Evolutionary conservation across 202 grass and related monocot species (phyloP).

Genomic region (Zoysia matrella): DNA sequence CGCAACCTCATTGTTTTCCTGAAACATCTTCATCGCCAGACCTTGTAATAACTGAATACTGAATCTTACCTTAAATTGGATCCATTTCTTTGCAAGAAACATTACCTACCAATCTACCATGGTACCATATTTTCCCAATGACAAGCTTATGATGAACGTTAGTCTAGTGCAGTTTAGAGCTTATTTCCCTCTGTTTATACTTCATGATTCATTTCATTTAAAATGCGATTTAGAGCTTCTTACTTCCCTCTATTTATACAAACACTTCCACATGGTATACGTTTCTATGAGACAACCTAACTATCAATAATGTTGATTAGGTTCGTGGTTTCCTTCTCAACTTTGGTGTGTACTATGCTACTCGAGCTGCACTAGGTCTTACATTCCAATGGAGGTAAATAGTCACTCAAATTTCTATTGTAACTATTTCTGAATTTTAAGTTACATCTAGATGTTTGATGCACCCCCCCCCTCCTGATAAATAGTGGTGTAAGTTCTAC

Average conservation of each 20-base stretch:
- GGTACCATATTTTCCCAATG: neutral
- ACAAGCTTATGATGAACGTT: neutral
- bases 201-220: neutral
- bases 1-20: neutral
- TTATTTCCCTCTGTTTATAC: constrained; percentile 27
- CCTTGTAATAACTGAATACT: constrained; percentile 17
- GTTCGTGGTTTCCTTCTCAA: constrained; percentile 99
- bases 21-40: neutral
- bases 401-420: constrained; percentile 13
- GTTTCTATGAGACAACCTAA: neutral
- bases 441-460: constrained; percentile 5
- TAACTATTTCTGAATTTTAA: no score
- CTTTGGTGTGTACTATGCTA: constrained; percentile 99
- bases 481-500: constrained; percentile 43
- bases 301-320: constrained; percentile 49
- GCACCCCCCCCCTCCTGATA: neutral
- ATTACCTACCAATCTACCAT: neutral
- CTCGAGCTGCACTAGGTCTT: constrained; percentile 90
- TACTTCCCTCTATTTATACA: neutral
- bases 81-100: constrained; percentile 31
- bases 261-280: neutral
- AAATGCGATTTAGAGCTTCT: no score
- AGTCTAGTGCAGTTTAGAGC: neutral
- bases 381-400: constrained; percentile 96
- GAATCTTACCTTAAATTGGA: neutral